Base-by-base conservation (phyloP, 352 stramenopile genomes). In the Pythium angustatum region DNA sequence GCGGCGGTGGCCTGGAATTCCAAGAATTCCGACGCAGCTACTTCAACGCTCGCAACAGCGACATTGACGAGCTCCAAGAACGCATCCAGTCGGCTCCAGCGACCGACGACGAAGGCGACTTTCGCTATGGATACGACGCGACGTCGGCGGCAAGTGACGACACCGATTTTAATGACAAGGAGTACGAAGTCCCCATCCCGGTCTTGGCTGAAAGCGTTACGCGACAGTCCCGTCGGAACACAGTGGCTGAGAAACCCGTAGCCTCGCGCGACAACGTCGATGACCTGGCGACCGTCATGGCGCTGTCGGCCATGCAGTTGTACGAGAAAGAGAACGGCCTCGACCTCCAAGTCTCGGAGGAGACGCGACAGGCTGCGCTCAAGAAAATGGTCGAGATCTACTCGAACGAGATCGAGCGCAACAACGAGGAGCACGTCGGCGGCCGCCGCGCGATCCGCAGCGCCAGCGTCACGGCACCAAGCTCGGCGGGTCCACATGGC, bases 371-470 rank as follows among this genome's bases (percentile, higher is more conserved):
- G 48, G 73, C 69, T 0, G 84, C 82, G 12, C 52, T 91, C 40
- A 71, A 76, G 17, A 91, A 91, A 36, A 91, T 93, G 84, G 82
- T 90, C 62, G 76, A 83, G 17, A 80, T 91, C 26, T 93, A 91
- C 59, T 78, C 82, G 2, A 77, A 69, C n/a, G 83, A 93, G 49
- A 86, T 93, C 24, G 71, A 86, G 31, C 77, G 66, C 27, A 82
- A 34, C 21, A 9, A 34, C 1, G 64, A 72, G 10, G 57, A 65
- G 63, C 36, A 74, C 28, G 41, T 27, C 12, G 24, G 27, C 50
- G 33, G 33, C 12, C 38, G 49, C 49, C 62, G 45, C n/a, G 27
- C 15, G 9, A 27, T n/a, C 22, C 48, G 65, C 31, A 72, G 65
- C 27, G 58, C 31, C 8, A 71, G 64, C 19, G 51, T 64, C 8